These are phyloP conservation scores for Xylariaceae sp. DNA, from an alignment of 2,329 filamentous ascomycete species.

Conservation along the genomic window DNA sequence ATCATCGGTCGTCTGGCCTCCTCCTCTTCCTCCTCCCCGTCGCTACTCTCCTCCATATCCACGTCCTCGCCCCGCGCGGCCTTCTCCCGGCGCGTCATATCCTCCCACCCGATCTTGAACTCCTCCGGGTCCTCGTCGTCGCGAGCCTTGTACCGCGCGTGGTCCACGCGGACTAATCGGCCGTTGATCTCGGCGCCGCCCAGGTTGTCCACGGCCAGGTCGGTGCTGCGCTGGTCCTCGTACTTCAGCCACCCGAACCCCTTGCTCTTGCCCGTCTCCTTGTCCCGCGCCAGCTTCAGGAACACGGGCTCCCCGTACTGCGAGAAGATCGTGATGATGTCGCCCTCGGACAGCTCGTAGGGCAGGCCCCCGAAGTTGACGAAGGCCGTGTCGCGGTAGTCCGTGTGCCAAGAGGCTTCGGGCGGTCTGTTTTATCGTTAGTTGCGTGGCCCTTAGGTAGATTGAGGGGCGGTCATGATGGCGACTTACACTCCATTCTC, in stretches of 20 bases:
- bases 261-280: conserved; percentile 91
- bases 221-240: conserved; percentile 94
- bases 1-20: conserved; percentile 61
- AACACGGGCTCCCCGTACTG: conserved; percentile 96
- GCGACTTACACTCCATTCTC: conserved; percentile 77
- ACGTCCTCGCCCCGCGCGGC: conserved; percentile 41
- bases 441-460: conserved; percentile 10
- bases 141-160: conserved; percentile 85
- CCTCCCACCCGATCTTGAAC: conserved; percentile 61
- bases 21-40: conserved; percentile 38
- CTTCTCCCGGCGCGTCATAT: conserved; percentile 58
- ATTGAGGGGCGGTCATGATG: background rate
- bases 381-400: conserved; percentile 97
- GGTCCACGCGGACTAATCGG: conserved; percentile 82
- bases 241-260: conserved; percentile 98
- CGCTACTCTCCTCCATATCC: conserved; percentile 42
- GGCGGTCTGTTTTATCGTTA: conserved; percentile 60
- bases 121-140: conserved; percentile 74
- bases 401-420: conserved; percentile 92
- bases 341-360: conserved; percentile 91
- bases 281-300: conserved; percentile 89
- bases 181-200: conserved; percentile 84
- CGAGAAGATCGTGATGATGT: conserved; percentile 94
- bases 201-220: conserved; percentile 94
- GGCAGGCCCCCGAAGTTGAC: conserved; percentile 94